Base-by-base conservation (phyloP, 495 filamentous ascomycete genomes). In the Penicillium egyptiacum region DNA sequence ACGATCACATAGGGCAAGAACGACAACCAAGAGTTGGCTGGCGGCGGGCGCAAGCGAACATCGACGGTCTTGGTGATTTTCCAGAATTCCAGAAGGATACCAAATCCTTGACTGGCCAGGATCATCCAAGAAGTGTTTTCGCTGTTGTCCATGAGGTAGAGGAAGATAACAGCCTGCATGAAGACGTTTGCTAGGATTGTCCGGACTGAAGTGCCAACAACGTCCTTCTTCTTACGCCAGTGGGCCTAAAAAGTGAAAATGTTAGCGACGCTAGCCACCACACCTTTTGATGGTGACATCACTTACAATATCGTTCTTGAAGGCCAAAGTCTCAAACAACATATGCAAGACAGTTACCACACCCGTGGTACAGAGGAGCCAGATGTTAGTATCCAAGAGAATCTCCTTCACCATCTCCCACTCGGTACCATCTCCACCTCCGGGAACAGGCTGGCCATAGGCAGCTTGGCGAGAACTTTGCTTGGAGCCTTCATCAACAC, bases 121-220 rank as follows among this genome's bases (percentile, higher is more conserved):
- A 98, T 98, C 93, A 98, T 97, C 93, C 94, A 98, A 45, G 89
- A 94, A 5, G 94, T 98, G 66, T 93, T 92, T 17, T 96, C 90
- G 58, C 89, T 96, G 73, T 98, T 98, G 75, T 98, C 94, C 67
- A 98, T 77, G n/a, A 98, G 81, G 73, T 98, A 98, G 25, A 98
- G 84, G 82, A 98, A 96, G 71, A 98, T 96, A 65, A 98, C 83
- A 12, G 78, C 73, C 69, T 98, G 94, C 94, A 98, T 98, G 73
- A 98, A 91, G 59, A 98, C 93, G 66, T 98, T 98, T 59, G 90
- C 93, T 40, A 98, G 79, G 66, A 98, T 98, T 9, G 95, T 95
- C 35, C 94, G 90, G 42, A 98, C 88, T 8, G 91, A 96, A 26
- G 96, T 91, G 53, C 94, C 94, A 33, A 98, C 91, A 50, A 93